Evolutionary conservation across 2,329 filamentous ascomycete species (phyloP), one percentile per base, ranked within the genome.

Genomic region (Diaporthe sp.): DNA sequence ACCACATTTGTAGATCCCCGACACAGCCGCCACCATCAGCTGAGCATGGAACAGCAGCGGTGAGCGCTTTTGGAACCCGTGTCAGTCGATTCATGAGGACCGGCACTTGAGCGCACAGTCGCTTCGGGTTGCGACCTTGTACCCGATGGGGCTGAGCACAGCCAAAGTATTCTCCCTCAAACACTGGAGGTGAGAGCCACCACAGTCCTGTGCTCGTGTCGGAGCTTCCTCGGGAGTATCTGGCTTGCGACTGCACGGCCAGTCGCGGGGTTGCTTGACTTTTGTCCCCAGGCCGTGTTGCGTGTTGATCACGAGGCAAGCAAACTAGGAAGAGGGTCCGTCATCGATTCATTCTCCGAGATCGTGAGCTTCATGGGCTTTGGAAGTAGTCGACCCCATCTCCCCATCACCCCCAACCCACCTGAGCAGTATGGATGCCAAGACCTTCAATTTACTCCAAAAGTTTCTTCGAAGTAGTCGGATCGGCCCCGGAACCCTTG

Each of bases 101-200:
- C 75, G 72, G 67, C 72, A 70, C 68, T 76, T 75, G 34, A 28
- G 58, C 68, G 58, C 65, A 72, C 72, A 61, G 65, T 71, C 75
- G 60, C 68, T 61, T 61, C 71, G 63, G 67, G 42, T 42, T 44
- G 37, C 37, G 31, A 73, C 47, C 47, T 31, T 65, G 71, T 31
- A 34, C 47, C 58, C 71, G 71, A 65, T 34, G 71, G 47, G 65
- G 47, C 58, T 51, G 31, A 73, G 71, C 71, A 55, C 47, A 53
- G 71, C 55, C 42, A 42, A 37, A 51, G 20, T n/a, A 25, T 37
- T 68, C 65, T 25, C 22, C 44, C 47, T 42, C 63, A 37, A 28
- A 63, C 37, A 65, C 31, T 65, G 39, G 39, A 31, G 39, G 31
- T 68, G 65, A 53, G 31, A 39, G 39, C 20, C 63, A 68, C 44